Base-by-base conservation (phyloP, 768 basidiomycete genomes). In the Ramaria sp. region DNA sequence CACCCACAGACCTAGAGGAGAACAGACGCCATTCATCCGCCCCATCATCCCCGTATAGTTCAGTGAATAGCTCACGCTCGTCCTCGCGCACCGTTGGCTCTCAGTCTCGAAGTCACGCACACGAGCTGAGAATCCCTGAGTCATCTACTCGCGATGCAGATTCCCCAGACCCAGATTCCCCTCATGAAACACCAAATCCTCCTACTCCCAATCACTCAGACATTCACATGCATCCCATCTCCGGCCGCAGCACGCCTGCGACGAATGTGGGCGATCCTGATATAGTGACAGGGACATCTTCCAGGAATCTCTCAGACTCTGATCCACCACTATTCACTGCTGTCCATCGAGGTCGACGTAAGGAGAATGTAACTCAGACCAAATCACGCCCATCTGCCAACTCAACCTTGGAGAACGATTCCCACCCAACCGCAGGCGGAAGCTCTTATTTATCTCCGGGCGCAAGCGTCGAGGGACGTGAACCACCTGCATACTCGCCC, bases 401-500 rank as follows among this genome's bases (percentile, higher is more conserved):
- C 39, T 51, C 48, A 27, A 31, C 41, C 46, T 6, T 53, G 19
- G 34, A 7, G 20, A 31, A 50, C 20, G 17, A 20, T 4, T 13
- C 33, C 4, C 7, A 54, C 53, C 11, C 51, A 20, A 9, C 13
- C 3, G 4, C 33, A 17, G 19, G 51, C 22, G 39, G 12, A n/a
- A 51, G 47, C 31, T 47, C 39, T 50, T 27, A 50, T 20, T 61
- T 53, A 13, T 59, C 47, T 19, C 33, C 56, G 13, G 51, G 56
- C 3, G 34, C 53, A 12, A 52, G 58, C 15, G 37, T 54, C 20
- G 53, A 33, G 17, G 46, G 20, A 63, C 77, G 80, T 57, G 84
- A 87, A 60, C 90, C 90, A 20, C 91, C 91, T 24, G 88, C 86
- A 17, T 92, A 92, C 71, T 90, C 89, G 6, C 89, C 90, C n/a